Evolutionary conservation across 148 eudicot species (phyloP).

Genomic region (Limonium bicolor): DNA sequence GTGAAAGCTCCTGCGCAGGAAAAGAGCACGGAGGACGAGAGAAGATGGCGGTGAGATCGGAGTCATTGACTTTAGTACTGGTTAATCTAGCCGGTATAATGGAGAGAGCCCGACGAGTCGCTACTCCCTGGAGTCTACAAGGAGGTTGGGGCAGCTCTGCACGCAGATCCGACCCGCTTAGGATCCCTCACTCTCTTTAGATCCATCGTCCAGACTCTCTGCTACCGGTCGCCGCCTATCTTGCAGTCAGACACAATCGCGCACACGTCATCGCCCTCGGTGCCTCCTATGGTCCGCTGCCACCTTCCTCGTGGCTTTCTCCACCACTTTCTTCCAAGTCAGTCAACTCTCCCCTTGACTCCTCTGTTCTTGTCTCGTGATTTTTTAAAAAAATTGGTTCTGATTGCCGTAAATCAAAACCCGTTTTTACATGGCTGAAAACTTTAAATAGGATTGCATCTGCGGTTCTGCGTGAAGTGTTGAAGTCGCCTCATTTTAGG

Average conservation of each 20-base stretch:
- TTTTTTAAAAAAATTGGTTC: no score
- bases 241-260: conserved; percentile 55
- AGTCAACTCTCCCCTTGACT: no score
- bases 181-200: conserved; percentile 66
- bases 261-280: conserved; percentile 75
- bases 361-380: no score
- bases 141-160: conserved; percentile 62
- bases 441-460: no score
- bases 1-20: no score
- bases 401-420: no score
- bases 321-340: conserved; percentile 64
- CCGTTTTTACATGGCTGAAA: no score
- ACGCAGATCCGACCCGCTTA: conserved; percentile 63
- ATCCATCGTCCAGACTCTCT: conserved; percentile 57
- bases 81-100: conserved; percentile 72
- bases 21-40: no score
- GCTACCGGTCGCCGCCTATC: conserved; percentile 69
- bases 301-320: conserved; percentile 61
- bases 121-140: conserved; percentile 75
- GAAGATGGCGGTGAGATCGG: conserved; percentile 36
- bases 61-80: conserved; percentile 36
- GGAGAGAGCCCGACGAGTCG: conserved; percentile 80
- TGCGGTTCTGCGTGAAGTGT: no score
- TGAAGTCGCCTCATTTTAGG: no score
- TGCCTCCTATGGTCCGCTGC: conserved; percentile 82